A percentile compares a stretch with the other conserved stretches of the same genome.
phyloP scores from a whole-genome alignment of 2,329 filamentous ascomycete species.

The Penicillium sp. region DNA sequence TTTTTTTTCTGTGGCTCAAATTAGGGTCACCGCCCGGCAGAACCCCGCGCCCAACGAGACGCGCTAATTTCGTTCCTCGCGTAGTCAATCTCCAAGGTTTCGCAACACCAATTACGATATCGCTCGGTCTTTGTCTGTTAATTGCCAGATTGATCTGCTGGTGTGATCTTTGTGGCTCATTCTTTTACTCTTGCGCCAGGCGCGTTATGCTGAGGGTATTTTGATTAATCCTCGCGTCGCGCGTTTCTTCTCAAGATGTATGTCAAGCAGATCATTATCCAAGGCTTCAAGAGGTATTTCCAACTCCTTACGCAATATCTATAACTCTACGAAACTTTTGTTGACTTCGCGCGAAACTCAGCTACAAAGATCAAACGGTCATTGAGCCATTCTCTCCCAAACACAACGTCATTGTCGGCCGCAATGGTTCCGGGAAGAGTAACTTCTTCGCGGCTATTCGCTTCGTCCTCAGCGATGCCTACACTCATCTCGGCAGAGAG shows the following conservation, averaged over 20 bases:
- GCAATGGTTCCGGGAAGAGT: conserved; percentile 98
- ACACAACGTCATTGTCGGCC: conserved; percentile 96
- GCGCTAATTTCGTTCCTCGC: conserved; percentile 25
- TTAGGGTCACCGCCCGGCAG: conserved; percentile 34
- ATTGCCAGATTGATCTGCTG: conserved; percentile 2
- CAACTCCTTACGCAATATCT: background rate
- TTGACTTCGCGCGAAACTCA: conserved; percentile 35
- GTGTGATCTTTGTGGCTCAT: background rate
- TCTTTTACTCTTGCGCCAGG: conserved; percentile 4
- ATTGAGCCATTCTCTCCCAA: conserved; percentile 98
- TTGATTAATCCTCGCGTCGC: conserved; percentile 27
- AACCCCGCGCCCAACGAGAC: conserved; percentile 32
- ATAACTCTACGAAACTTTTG: too few relatives aligned
- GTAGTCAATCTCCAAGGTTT: conserved; percentile 8
- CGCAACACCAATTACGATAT: conserved; percentile 10
- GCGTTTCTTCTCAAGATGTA: conserved; percentile 63
- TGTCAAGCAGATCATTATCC: conserved; percentile 99
- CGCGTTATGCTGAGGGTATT: conserved; percentile 31
- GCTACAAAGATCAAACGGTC: conserved; percentile 99
- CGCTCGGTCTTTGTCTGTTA: background rate
- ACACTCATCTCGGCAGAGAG: conserved; percentile 91
- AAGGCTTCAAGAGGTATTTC: conserved; percentile 94
- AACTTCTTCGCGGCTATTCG: conserved; percentile 99
- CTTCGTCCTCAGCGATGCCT: conserved; percentile 96
- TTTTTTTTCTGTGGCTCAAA: conserved; percentile 28